Evolutionary conservation across 208 protist genomes (phyloP).

Genomic region (Endotrypanum monterogeii): DNA sequence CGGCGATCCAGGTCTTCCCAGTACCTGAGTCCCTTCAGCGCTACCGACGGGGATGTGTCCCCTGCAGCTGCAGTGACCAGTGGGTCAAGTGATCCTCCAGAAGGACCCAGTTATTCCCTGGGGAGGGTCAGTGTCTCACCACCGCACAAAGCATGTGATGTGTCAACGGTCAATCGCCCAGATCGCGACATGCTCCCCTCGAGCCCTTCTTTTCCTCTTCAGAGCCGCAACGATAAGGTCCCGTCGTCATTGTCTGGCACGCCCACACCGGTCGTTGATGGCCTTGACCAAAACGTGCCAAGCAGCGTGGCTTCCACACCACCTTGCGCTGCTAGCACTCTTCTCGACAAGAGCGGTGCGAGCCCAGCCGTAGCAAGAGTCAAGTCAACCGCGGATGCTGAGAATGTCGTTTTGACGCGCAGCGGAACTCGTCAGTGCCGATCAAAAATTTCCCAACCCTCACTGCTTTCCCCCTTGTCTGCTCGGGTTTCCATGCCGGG

Average conservation of each 20-base stretch:
- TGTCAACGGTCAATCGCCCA: not conserved
- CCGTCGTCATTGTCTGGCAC: not conserved
- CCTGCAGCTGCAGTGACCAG: not conserved
- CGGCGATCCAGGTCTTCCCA: constrained; percentile 1
- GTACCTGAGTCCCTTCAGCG: constrained; percentile 25
- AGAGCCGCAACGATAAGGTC: not conserved
- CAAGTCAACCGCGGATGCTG: not conserved
- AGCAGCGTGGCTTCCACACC: not conserved
- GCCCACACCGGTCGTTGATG: not conserved
- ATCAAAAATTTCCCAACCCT: not conserved
- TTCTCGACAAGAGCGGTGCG: not conserved
- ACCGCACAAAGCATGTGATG: not conserved
- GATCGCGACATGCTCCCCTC: not conserved
- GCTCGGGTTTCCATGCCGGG: constrained; percentile 16
- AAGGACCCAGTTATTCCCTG: not conserved
- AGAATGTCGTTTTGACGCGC: not conserved
- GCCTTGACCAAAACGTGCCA: not conserved
- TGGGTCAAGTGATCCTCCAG: not conserved
- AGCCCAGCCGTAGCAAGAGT: not conserved
- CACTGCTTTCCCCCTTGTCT: not conserved
- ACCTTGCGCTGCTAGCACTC: not conserved
- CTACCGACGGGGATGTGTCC: not conserved
- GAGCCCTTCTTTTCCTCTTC: not conserved
- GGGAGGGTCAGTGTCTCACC: not conserved
- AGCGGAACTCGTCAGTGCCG: constrained; percentile 4